A percentile compares a stretch with the other conserved stretches of the same genome.
These are phyloP conservation scores for Gaeumannomyces tritici DNA, from an alignment of 2,329 filamentous ascomycete genomes.

Conservation along the genomic window DNA sequence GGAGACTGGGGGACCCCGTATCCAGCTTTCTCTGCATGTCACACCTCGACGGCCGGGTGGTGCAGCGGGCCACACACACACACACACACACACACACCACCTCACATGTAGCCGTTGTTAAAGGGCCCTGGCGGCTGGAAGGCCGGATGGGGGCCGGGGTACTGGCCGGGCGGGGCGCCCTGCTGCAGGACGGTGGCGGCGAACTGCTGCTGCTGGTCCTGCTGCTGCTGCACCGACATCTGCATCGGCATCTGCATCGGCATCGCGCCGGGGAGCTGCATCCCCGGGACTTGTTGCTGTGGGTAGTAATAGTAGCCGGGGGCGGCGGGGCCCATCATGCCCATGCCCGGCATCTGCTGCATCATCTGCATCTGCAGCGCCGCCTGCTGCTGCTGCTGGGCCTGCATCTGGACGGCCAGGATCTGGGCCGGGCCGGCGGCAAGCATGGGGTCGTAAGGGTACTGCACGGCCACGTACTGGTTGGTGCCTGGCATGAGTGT, in stretches of 20 bases:
- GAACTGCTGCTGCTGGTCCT: background rate
- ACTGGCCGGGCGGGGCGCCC: background rate
- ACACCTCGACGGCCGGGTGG: background rate
- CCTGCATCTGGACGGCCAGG: no score
- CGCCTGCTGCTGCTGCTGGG: background rate
- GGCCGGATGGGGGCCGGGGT: background rate
- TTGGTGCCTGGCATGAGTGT: background rate
- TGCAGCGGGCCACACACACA: no score
- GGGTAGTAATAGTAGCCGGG: background rate
- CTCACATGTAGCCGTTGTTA: background rate
- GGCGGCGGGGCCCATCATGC: background rate
- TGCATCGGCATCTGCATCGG: background rate
- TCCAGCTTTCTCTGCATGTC: background rate
- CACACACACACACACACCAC: no score
- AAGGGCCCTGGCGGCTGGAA: background rate
- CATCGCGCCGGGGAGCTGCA: background rate
- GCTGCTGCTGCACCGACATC: background rate
- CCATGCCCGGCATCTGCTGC: background rate
- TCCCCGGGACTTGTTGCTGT: background rate
- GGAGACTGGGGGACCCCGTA: no score
- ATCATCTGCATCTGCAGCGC: background rate
- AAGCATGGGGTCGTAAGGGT: background rate
- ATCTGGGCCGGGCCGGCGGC: background rate
- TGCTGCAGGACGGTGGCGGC: background rate
- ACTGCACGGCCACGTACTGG: background rate